Evolutionary conservation across 768 basidiomycete genomes (phyloP), one percentile per base, ranked within the genome.

Genomic region (Mycena vitilis): DNA sequence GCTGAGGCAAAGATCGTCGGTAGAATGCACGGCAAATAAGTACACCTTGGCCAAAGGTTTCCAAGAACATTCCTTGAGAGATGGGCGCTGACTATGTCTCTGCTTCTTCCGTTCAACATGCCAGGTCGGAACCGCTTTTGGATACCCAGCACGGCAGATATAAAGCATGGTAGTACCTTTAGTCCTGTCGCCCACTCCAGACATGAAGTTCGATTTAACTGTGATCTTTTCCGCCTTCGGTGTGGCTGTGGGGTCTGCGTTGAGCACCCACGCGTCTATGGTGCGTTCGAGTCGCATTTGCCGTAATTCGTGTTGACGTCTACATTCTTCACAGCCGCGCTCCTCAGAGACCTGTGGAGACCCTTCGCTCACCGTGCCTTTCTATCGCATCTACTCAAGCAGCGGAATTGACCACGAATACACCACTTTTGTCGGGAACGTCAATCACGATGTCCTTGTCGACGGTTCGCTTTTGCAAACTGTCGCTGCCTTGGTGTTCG

Each of bases 151-250:
- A 53, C 7, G 36, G 9, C 34, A 10, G 34, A 53, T 53, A 53
- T 53, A 53, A 53, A 30, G 25, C 34, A 9, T 53, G 16, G 30
- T 36, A 36, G 52, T 53, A 53, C 18, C 52, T 34, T 53, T 30
- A 53, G 16, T 53, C 8, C 16, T 30, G 36, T 53, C 52, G 15
- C 30, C 52, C 34, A 53, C 52, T 53, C 52, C 52, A 53, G 52
- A 53, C 52, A 53, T 53, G 52, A 53, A 25, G 49, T 51, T 51
- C 49, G 25, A 22, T 15, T 23, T 51, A 25, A 23, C 49, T 51
- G 23, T 25, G 34, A 53, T 53, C 4, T 51, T 51, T 51, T 53
- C 52, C 36, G 52, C 52, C 16, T 16, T 53, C 11, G 49, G 23
- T 51, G 25, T 51, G 23, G 16, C 25, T 20, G 1, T 53, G 52